Evolutionary conservation across 2,329 filamentous ascomycete genomes (phyloP), one percentile per base, ranked within the genome.

Genomic region (Pseudofabraea citricarpa): DNA sequence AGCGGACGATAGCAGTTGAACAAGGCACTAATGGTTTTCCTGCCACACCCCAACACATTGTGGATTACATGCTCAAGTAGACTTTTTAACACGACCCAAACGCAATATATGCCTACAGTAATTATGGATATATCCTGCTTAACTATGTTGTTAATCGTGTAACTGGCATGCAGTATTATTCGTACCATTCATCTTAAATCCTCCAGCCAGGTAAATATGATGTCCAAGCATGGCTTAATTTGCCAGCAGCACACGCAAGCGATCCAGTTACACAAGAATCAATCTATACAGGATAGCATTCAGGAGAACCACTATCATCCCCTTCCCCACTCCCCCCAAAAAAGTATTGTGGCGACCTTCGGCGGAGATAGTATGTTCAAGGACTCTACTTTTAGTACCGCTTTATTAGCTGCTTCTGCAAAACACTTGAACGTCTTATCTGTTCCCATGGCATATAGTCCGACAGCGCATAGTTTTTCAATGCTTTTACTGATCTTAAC

Each of bases 221-320:
- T 26, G 42, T 44, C 7, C 15, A 29, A 16, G 27, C 15, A 26
- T 44, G 19, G 10, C 10, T n/a, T 8, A 44, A 36, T 6, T 6
- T 2, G 8, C 24, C 24, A 3, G 18, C 16, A 8, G 12, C 7
- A 5, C 42, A 44, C 15, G 21, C 21, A 36, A 44, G 27, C 19
- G 42, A 44, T n/a, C 42, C 42, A 5, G 35, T 44, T 16, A 44
- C 36, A 9, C 42, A 40, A 35, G 42, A 44, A 20, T 39, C 35
- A 16, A 35, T 16, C 10, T 21, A 22, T 7, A 40, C 36, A 16
- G 42, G 42, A 9, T 16, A 20, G 4, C 33, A 27, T 19, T 16
- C 36, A 8, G 10, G 35, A 20, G 20, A 22, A 7, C 36, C 29
- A 36, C 42, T 29, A 12, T 29, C 3, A n/a, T n/a, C n/a, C n/a